Evolutionary conservation across 768 basidiomycete genomes (phyloP), one percentile per base, ranked within the genome.

Genomic region (Boletus sensibilis): DNA sequence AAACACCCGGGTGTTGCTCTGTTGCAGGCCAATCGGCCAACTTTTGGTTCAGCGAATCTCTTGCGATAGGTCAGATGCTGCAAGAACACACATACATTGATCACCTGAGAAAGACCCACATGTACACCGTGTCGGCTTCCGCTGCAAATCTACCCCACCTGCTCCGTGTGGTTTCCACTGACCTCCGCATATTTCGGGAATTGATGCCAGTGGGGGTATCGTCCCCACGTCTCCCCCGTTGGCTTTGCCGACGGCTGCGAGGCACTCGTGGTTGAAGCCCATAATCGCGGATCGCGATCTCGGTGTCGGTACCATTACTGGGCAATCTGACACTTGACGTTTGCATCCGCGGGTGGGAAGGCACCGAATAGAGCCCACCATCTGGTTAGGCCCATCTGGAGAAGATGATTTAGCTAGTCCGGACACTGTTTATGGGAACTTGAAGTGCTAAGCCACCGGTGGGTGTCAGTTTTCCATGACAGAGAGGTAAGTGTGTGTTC

Each of bases 21-120:
- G n/a, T 29, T n/a, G 25, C 23, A n/a, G 27, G 16, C 51, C 33
- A 44, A 50, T 62, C 56, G 43, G 50, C 35, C 31, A 21, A 37
- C 31, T 42, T 54, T 56, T 49, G 33, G 35, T 20, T 25, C 49
- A 34, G 44, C 31, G 21, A 31, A 49, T 41, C 29, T 29, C 49
- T 18, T 46, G 27, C 16, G 2, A n/a, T 29, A 27, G 18, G 27
- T 37, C 14, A 39, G 49, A 31, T 20, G 35, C 20, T 41, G 21
- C 20, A 10, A 20, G 50, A 43, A 27, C 2, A 12, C n/a, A 21
- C 12, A 39, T 33, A 2, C 25, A 27, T 49, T 12, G 33, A 31
- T 43, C 12, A n/a, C 33, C 34, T 53, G 52, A 41, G 52, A 57
- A 67, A 34, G 21, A 31, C 29, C 6, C 23, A 33, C 37, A n/a